Evolutionary conservation across 805 yeast genomes (phyloP), one percentile per base, ranked within the genome.

Genomic region (Lipomyces sp.): DNA sequence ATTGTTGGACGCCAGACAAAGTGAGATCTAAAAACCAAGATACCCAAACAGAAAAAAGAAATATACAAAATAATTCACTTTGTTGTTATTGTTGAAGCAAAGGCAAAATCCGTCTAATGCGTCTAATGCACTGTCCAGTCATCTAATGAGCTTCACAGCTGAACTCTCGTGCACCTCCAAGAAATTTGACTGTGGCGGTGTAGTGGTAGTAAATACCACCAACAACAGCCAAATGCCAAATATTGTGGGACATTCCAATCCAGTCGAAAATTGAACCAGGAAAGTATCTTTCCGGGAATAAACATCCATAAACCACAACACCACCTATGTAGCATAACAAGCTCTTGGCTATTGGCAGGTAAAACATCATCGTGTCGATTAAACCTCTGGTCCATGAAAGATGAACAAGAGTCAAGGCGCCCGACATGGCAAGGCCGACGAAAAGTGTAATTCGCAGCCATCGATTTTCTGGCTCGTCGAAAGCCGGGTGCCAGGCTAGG

Each of bases 171-270:
- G 81, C 81, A 5, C 80, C 80, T 59, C 80, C 81, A 70, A 87
- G 87, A 90, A 93, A 88, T 64, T 85, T 87, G 68, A 91, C 80
- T 50, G 92, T 80, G 13, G 96, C 94, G 64, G 82, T 81, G 77
- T 93, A 95, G 77, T 94, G 98, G 39, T 96, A 96, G 53, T 90
- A 77, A n/a, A 92, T 87, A 2, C 99, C 99, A 33, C 90, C 82
- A 18, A 95, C 84, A 37, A 95, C 99, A 75, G 90, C 91, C 11
- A 92, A 76, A 78, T 94, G 99, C 99, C 99, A 94, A 37, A 94
- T 81, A 74, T 92, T 93, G 77, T 94, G 99, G 48, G 97, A 90
- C 97, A 92, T 94, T 89, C 94, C 81, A 64, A 80, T 71, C 71
- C 77, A 78, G 71, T 79, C 80, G 67, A 79, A 75, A 53, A 77